These are phyloP conservation scores for Candida boleticola DNA, from an alignment of 805 yeast genomes.

Conservation along the genomic window DNA sequence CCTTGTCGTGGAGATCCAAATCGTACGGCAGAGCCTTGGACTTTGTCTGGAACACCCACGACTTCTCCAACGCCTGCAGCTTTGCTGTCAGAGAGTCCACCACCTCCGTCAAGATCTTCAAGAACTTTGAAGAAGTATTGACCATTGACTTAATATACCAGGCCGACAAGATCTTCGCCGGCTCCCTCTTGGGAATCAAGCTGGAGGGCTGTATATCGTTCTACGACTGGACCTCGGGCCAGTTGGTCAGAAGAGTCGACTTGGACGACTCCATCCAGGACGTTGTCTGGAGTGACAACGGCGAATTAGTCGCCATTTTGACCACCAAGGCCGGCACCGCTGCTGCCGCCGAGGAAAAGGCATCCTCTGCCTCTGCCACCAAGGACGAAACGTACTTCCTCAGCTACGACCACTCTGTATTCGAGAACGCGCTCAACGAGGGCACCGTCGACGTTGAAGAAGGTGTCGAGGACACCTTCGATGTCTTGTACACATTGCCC, in stretches of 20 bases:
- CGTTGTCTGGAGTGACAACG: slow-evolving; percentile 90
- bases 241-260: slow-evolving; percentile 82
- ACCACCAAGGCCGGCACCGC: slow-evolving; percentile 27
- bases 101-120: slow-evolving; percentile 65
- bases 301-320: slow-evolving; percentile 78
- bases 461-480: slow-evolving; percentile 86
- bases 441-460: slow-evolving; percentile 72
- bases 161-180: slow-evolving; percentile 82
- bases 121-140: slow-evolving; percentile 80
- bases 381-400: slow-evolving; percentile 73
- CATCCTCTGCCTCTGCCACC: slow-evolving; percentile 31
- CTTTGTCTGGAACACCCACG: slow-evolving; percentile 92
- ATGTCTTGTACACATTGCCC: slow-evolving; percentile 74
- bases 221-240: slow-evolving; percentile 91
- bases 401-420: slow-evolving; percentile 65
- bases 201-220: slow-evolving; percentile 83
- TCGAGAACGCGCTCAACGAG: slow-evolving; percentile 57
- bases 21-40: slow-evolving; percentile 87
- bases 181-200: slow-evolving; percentile 82
- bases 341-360: slow-evolving; percentile 19
- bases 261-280: slow-evolving; percentile 71
- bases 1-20: slow-evolving; percentile 97
- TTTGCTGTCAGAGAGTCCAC: slow-evolving; percentile 78
- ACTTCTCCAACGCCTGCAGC: slow-evolving; percentile 55
- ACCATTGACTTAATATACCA: slow-evolving; percentile 65